Base-by-base conservation (phyloP, 805 yeast species). In the Candida odintsovae region DNA sequence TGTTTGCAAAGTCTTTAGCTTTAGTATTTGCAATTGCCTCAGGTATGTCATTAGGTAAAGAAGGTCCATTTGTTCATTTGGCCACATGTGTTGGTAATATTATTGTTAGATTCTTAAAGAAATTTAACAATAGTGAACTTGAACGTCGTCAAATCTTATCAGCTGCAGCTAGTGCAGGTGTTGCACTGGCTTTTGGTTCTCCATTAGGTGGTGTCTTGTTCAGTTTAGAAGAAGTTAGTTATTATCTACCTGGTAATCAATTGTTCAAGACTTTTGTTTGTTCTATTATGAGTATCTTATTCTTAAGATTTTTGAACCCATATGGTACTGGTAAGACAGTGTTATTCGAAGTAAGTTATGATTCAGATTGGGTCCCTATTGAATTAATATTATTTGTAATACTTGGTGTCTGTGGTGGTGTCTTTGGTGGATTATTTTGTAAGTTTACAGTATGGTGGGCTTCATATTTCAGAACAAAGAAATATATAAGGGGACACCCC, bases 11-110 rank as follows among this genome's bases (percentile, higher is more conserved):
- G 56, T 66, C 79, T 0, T 48, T 66, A 2, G 76, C 78, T 0
- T 61, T 78, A 22, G 65, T 77, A 2, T 67, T 77, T 33, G 75
- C 82, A 4, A 76, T 78, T 35, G 78, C 82, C 0, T 75, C 82
- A 0, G 84, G 84, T 2, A 65, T 78, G 65, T 62, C 76, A 12
- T 61, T 78, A 10, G 84, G 84, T 1, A 78, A 78, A 58, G 84
- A 78, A 48, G 84, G 84, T 3, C 84, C 84, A 0, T 78, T 71
- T 54, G 84, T 78, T 20, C 84, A 78, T 58, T 66, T 78, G 41
- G 80, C 83, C 0, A 68, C 82, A 2, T 75, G 79, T 51, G 78
- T 76, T 20, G 84, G 84, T 4, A 78, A 78, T 53, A 70, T 78
- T 18, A 55, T 70, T n/a, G 64, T 76, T 38, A 61, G 84, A 35